These are phyloP conservation scores for Plantago major DNA, from an alignment of 257 asterid species.

Conservation along the genomic window DNA sequence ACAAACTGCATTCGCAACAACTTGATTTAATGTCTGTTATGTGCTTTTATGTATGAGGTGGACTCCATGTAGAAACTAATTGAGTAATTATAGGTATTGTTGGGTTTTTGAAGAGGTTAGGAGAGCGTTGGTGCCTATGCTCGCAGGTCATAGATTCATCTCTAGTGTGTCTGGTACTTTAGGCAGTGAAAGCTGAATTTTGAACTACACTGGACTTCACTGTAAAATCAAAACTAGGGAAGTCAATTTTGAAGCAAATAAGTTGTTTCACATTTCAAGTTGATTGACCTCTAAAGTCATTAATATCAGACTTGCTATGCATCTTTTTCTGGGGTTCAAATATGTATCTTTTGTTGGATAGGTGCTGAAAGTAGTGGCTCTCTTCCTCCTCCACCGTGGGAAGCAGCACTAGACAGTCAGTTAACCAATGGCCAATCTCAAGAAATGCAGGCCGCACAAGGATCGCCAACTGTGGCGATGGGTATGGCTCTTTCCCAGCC, in stretches of 20 bases:
- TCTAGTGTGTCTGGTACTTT: not conserved
- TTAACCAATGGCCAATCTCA: slow-evolving; percentile 41
- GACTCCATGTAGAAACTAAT: not conserved
- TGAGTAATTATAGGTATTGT: not conserved
- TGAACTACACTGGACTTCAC: not conserved
- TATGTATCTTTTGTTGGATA: slow-evolving; percentile 14
- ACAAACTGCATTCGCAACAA: not conserved
- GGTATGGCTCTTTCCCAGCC: slow-evolving; percentile 28
- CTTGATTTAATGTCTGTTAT: not conserved
- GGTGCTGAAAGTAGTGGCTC: slow-evolving; percentile 48
- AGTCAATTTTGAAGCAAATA: not conserved
- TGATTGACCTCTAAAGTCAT: too few species aligned
- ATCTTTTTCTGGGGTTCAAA: not conserved
- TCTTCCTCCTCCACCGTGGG: slow-evolving; percentile 98
- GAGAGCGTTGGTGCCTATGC: not conserved
- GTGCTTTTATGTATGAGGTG: not conserved
- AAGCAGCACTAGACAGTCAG: slow-evolving; percentile 53
- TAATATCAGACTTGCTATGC: too few species aligned
- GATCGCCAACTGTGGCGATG: not conserved
- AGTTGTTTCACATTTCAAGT: not conserved
- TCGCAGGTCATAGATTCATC: not conserved
- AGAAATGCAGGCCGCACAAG: slow-evolving; percentile 41
- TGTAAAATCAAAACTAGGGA: not conserved
- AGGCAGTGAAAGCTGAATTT: not conserved
- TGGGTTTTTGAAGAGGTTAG: not conserved